Conservation (phyloP, 2,329 filamentous ascomycete genomes). For the Fusarium keratoplasticum region DNA sequence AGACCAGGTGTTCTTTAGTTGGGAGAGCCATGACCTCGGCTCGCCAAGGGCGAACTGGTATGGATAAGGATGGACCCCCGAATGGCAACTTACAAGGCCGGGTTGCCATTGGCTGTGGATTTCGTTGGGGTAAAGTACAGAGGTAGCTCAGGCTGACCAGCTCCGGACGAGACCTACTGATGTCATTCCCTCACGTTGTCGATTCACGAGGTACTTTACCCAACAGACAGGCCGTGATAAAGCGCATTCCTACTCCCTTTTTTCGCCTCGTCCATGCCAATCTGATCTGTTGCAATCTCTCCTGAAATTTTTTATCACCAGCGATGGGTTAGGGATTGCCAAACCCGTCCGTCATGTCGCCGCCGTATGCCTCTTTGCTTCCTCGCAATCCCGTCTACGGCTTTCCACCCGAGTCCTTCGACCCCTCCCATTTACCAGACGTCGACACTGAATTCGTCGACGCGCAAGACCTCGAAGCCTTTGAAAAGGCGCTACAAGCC, state of each 20-base stretch:
- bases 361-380: conserved; percentile 40
- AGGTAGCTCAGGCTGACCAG: background rate
- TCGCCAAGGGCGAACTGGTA: conserved; percentile 6
- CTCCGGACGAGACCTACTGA: background rate
- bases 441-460: conserved; percentile 81
- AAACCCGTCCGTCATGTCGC: conserved; percentile 38
- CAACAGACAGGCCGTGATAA: conserved; percentile 31
- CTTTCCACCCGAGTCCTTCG: conserved; percentile 73
- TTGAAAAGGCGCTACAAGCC: conserved; percentile 83
- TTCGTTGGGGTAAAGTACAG: conserved; percentile 4
- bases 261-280: conserved; percentile 7
- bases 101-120: background rate
- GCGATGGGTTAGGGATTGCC: conserved; percentile 31
- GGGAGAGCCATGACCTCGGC: background rate
- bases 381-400: conserved; percentile 59
- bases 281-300: background rate
- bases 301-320: background rate
- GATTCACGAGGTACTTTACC: conserved; percentile 33
- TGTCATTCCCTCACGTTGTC: conserved; percentile 1
- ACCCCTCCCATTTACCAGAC: conserved; percentile 80
- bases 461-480: conserved; percentile 78
- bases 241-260: conserved; percentile 25
- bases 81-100: background rate
- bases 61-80: background rate
- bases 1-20: conserved; percentile 30